These are phyloP conservation scores for Biancaea sappan DNA, from an alignment of 306 rosid genomes.

Conservation along the genomic window DNA sequence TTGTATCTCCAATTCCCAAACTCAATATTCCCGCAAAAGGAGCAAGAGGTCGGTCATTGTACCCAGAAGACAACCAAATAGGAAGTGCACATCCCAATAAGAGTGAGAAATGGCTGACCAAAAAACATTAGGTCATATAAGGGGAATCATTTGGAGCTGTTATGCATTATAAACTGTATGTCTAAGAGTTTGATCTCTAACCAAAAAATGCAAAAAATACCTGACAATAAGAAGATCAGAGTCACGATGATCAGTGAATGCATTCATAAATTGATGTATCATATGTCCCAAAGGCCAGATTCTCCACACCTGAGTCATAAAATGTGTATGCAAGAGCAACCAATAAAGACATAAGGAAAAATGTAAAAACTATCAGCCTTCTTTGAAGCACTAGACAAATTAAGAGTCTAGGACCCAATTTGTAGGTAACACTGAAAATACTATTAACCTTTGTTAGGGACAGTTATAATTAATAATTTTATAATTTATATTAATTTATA, in stretches of 20 bases:
- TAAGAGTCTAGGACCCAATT: conserved; percentile 24
- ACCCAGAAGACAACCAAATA: conserved; percentile 73
- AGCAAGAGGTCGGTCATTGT: conserved; percentile 65
- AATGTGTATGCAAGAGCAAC: conserved; percentile 31
- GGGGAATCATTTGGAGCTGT: background rate
- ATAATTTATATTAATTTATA: no score
- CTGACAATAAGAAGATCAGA: conserved; percentile 73
- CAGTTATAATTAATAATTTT: no score
- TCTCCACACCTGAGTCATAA: conserved; percentile 75
- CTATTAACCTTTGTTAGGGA: no score
- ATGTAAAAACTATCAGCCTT: conserved; percentile 1
- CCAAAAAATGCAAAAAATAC: conserved; percentile 32
- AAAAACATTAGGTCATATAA: conserved; percentile 13
- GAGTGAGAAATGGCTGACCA: conserved; percentile 68
- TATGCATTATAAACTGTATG: background rate
- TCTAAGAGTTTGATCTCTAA: background rate
- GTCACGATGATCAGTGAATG: conserved; percentile 88
- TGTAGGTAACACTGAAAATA: background rate
- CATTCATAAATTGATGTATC: conserved; percentile 89
- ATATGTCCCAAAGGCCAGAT: conserved; percentile 90
- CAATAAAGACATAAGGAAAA: background rate
- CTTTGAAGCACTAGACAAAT: conserved; percentile 26
- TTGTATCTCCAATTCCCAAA: conserved; percentile 77
- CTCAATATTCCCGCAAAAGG: conserved; percentile 78
- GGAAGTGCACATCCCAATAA: conserved; percentile 75